Evolutionary conservation across 768 basidiomycete genomes (phyloP), one percentile per base, ranked within the genome.

Genomic region (Rhizopogon vesiculosus): DNA sequence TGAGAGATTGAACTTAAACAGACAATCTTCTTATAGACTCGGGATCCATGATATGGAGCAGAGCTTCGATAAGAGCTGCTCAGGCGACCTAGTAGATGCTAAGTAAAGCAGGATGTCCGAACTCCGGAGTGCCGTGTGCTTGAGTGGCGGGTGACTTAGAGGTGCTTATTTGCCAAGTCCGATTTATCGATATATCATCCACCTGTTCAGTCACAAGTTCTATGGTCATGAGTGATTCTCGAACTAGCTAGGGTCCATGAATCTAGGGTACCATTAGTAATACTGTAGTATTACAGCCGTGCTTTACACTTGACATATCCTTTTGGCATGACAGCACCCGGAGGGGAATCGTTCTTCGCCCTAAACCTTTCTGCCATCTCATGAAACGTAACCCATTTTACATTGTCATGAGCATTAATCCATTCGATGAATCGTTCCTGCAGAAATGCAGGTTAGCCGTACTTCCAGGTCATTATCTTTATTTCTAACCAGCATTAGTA

Each of bases 341-440:
- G 55, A 0, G 73, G 70, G 0, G 83, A 78, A 29, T 75, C 65
- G 45, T 75, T 77, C 60, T 79, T 81, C 19, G 70, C 71, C 56
- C 85, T 78, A 64, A 87, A 86, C 35, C 84, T 83, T 45, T 76
- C 70, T 15, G 80, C 79, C 79, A 89, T 85, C 56, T 86, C 82
- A 59, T 79, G 77, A 80, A 88, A 81, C 10, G 83, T 80, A 28
- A 83, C 85, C 84, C 85, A 89, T 54, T 87, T 76, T 3, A 89
- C 80, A 46, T 82, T 78, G 15, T 83, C 81, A 64, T 87, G 86
- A 5, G 78, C 80, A 62, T 87, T 86, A 41, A 89, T 73, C 83
- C 85, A 87, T 62, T 87, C 83, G 58, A 89, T 87, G 68, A 88
- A 86, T 43, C 84, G 77, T 64, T 89, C 84, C 80, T 85, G 29